These are phyloP conservation scores for Elymus sibiricus DNA, from an alignment of 176 grass and related monocot genomes.

Conservation along the genomic window DNA sequence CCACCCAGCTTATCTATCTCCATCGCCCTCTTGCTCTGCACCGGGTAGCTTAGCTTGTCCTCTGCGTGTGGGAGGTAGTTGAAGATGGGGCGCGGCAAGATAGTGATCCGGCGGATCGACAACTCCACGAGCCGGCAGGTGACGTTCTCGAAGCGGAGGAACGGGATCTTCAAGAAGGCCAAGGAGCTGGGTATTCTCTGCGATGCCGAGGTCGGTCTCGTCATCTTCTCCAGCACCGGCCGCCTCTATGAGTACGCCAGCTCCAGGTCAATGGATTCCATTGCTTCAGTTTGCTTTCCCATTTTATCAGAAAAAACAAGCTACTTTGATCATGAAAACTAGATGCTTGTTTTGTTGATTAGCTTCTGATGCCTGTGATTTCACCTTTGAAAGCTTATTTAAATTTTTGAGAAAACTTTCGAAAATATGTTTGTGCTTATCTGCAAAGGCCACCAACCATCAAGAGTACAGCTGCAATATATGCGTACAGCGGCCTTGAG, in stretches of 20 bases:
- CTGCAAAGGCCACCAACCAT: slow-evolving; percentile 1
- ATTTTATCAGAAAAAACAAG: not conserved
- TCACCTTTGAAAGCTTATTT: not conserved
- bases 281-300: not conserved
- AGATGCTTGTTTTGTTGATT: not conserved
- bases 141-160: slow-evolving; percentile 85
- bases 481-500: not conserved
- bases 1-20: slow-evolving; percentile 12
- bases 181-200: slow-evolving; percentile 93
- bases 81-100: slow-evolving; percentile 86
- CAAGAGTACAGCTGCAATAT: not conserved
- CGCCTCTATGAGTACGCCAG: slow-evolving; percentile 87
- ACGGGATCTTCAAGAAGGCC: slow-evolving; percentile 91
- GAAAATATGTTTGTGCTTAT: not conserved
- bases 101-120: slow-evolving; percentile 89
- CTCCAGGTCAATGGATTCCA: slow-evolving; percentile 53
- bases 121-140: slow-evolving; percentile 91
- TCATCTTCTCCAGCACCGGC: slow-evolving; percentile 87
- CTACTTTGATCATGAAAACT: slow-evolving; percentile 11
- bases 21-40: not conserved
- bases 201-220: slow-evolving; percentile 88
- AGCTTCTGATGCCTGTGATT: not conserved
- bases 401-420: not conserved
- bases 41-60: not conserved
- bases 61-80: slow-evolving; percentile 1